Percentiles rank a stretch among this genome's conserved stretches.
These are phyloP conservation scores for Penicillium egyptiacum DNA, from an alignment of 495 filamentous ascomycete species.

Conservation along the genomic window DNA sequence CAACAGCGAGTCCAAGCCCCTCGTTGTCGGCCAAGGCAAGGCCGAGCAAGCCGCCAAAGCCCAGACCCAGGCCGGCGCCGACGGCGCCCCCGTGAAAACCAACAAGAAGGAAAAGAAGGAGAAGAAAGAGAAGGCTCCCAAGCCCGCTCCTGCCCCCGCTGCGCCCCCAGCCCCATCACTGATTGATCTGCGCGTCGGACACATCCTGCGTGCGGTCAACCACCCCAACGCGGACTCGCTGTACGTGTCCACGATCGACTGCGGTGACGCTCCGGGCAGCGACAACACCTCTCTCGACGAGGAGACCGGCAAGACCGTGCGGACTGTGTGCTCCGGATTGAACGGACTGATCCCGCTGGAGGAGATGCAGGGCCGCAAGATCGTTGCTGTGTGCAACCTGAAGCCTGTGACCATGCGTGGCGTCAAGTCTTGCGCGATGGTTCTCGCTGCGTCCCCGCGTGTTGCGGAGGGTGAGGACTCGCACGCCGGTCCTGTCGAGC, in stretches of 20 bases:
- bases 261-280: constrained; percentile 81
- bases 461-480: constrained; percentile 74
- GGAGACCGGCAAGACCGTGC: constrained; percentile 81
- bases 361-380: constrained; percentile 95
- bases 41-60: constrained; percentile 50
- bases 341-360: constrained; percentile 89
- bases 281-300: constrained; percentile 76
- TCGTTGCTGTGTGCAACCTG: constrained; percentile 92
- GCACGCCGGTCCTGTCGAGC: constrained; percentile 88
- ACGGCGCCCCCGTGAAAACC: constrained; percentile 43
- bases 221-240: constrained; percentile 97
- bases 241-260: constrained; percentile 94
- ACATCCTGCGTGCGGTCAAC: constrained; percentile 90
- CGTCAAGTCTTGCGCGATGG: constrained; percentile 94
- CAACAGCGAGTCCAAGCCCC: constrained; percentile 39
- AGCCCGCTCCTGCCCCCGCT: constrained; percentile 60
- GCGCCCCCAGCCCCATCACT: constrained; percentile 75
- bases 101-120: constrained; percentile 72
- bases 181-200: constrained; percentile 93
- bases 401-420: constrained; percentile 99
- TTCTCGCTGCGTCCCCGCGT: constrained; percentile 86
- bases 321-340: constrained; percentile 94
- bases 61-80: constrained; percentile 33
- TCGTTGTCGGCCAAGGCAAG: constrained; percentile 45
- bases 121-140: constrained; percentile 76